Base-by-base conservation (phyloP, 768 basidiomycete species). In the Megacollybia marginata region DNA sequence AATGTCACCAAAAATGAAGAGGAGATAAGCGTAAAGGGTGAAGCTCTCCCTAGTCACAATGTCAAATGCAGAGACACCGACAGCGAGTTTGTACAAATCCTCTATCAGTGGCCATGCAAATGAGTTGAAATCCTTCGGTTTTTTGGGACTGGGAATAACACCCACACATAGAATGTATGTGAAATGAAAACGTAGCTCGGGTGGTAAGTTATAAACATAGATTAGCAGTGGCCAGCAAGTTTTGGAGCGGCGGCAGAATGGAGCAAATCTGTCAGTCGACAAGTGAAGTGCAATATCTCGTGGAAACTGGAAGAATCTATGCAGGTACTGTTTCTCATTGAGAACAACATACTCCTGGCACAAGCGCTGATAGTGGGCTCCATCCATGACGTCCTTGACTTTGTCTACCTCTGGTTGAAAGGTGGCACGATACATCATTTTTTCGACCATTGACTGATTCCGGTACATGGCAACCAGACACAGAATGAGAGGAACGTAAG, bases 151-250 rank as follows among this genome's bases (percentile, higher is more conserved):
- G 4, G 65, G 69, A 36, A 70, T 66, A 48, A 67, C 49, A 1
- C 62, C 59, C 4, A 68, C 35, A 11, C 53, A 56, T 2, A 69
- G 44, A 8, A 67, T 55, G 32, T 68, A 54, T 1, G 53, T 36
- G 10, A 57, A 42, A 19, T 62, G 62, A n/a, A 57, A 62, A 1
- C 56, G 55, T 2, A 57, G 40, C 16, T 63, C 53, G 0, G 67
- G 68, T 4, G 63, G 65, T 0, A 71, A 53, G 42, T 70, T 72
- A 55, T 59, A 64, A 52, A 69, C 69, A 52, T 62, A 58, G 0
- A 65, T n/a, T 15, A 71, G 42, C 2, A 71, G 40, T 1, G 66
- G 70, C 56, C 67, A 71, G 9, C 56, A 55, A 0, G 64, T 63
- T 8, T 52, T 49, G 1, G 47, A 52, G 0, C 55, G 53, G 4